Percentiles rank a stretch among this genome's conserved stretches.
These are phyloP conservation scores for Apiospora phragmitis DNA, from an alignment of 2,329 filamentous ascomycete genomes.

Conservation along the genomic window DNA sequence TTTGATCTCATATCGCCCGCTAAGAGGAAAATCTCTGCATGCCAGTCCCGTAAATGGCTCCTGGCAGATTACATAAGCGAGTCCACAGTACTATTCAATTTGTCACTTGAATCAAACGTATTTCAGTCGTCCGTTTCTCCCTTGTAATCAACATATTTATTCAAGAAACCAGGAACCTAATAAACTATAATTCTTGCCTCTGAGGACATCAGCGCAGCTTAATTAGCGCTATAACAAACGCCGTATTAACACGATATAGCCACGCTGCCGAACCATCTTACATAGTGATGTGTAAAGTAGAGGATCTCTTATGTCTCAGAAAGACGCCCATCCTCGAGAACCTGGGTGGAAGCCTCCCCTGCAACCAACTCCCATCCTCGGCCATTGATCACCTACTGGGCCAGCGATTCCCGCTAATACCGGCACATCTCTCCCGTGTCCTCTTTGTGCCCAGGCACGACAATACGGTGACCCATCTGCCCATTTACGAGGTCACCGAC, in stretches of 20 bases:
- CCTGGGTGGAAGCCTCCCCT: neutral
- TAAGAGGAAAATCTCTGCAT: too few relatives aligned
- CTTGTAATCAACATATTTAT: too few relatives aligned
- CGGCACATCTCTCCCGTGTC: conserved; percentile 17
- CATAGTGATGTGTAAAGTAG: neutral
- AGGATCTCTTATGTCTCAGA: neutral
- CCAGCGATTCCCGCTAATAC: neutral
- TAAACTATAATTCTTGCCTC: too few relatives aligned
- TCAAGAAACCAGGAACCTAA: too few relatives aligned
- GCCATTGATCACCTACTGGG: neutral
- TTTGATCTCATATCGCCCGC: too few relatives aligned
- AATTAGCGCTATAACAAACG: too few relatives aligned
- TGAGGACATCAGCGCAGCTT: too few relatives aligned
- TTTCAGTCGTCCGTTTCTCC: too few relatives aligned
- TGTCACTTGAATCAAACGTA: too few relatives aligned
- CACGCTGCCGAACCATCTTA: neutral
- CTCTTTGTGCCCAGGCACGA: conserved; percentile 17
- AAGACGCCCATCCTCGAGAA: neutral
- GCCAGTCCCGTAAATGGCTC: too few relatives aligned
- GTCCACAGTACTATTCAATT: too few relatives aligned
- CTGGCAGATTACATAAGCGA: too few relatives aligned
- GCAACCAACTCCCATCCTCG: neutral
- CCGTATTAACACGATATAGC: neutral
- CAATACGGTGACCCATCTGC: conserved; percentile 14
- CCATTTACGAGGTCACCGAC: conserved; percentile 18